phyloP scores from a whole-genome alignment of 2,329 filamentous ascomycete species.

The Penicillium oxalicum region DNA sequence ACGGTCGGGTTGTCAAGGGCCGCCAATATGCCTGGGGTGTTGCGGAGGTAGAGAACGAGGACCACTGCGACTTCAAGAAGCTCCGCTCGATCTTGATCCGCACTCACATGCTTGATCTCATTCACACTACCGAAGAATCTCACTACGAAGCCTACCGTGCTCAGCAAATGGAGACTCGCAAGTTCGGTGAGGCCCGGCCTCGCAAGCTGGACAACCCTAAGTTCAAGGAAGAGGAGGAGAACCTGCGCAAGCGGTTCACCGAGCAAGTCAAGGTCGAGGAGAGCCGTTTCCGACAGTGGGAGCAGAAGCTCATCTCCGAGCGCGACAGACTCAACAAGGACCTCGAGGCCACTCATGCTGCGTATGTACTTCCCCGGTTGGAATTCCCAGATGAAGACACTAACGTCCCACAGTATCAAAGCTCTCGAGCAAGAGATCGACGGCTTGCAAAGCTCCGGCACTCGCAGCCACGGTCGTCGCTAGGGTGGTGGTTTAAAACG shows the following conservation, averaged over 20 bases:
- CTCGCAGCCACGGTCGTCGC: constrained; percentile 87
- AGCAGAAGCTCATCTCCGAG: constrained; percentile 99
- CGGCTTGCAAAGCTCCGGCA: constrained; percentile 80
- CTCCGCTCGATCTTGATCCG: constrained; percentile 97
- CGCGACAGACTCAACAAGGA: constrained; percentile 99
- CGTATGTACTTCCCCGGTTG: constrained; percentile 35
- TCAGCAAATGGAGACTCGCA: constrained; percentile 99
- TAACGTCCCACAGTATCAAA: constrained; percentile 42
- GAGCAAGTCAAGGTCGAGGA: constrained; percentile 99
- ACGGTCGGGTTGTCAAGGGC: constrained; percentile 96
- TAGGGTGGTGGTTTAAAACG: constrained; percentile 45
- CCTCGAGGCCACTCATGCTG: constrained; percentile 92
- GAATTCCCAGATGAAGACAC: constrained; percentile 4
- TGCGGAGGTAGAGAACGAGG: constrained; percentile 98
- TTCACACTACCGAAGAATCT: constrained; percentile 98
- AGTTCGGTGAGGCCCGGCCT: constrained; percentile 95
- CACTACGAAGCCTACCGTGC: constrained; percentile 99
- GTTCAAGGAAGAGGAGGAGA: constrained; percentile 99
- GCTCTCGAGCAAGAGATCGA: constrained; percentile 78
- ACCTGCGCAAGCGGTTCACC: constrained; percentile 95
- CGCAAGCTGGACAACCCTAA: constrained; percentile 99
- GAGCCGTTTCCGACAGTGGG: constrained; percentile 98
- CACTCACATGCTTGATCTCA: constrained; percentile 98
- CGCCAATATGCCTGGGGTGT: constrained; percentile 99
- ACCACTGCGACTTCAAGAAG: constrained; percentile 99